Evolutionary conservation across 176 grass and related monocot genomes (phyloP), one percentile per base, ranked within the genome.

Genomic region (Dendrocalamus sinicus): DNA sequence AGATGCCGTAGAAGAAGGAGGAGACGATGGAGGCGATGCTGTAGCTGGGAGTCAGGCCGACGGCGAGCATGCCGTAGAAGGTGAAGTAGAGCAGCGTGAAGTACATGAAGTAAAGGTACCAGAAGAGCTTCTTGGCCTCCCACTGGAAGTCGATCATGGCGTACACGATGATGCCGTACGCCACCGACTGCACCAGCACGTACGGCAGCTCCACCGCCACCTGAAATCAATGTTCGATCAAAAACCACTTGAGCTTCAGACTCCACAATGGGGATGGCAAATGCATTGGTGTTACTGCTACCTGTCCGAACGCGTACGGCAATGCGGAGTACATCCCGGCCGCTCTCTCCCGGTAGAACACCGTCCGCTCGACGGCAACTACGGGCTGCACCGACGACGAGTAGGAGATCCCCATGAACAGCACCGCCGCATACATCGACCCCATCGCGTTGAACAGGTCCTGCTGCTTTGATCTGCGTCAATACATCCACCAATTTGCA

Each of bases 21-120:
- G 90, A 92, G 32, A 92, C 83, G 43, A 92, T 86, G 48, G 90
- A 77, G 13, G 86, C 90, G 14, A 92, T 92, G 78, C 86, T 86
- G 86, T 89, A 86, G 59, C 75, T 86, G 4, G 86, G 90, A 15
- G 90, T 92, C 53, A 92, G 67, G 28, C 86, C 90, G 19, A 92
- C 90, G 7, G 83, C 11, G 54, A 92, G 67, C 90, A 92, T 92
- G 54, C 90, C 90, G 17, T 89, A 92, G 75, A 75, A 89, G 65
- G 90, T 92, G 86, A 92, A 92, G 83, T 89, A 92, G 7, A 92
- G 87, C 28, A 92, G 76, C 24, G 90, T 92, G 86, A 92, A 92
- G 86, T 86, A 92, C 90, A 92, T 92, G 81, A 88, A 91, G 75
- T 88, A 91, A 48, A 91, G 58, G 81, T 91, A 91, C 90, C 90